Evolutionary conservation across 306 rosid genomes (phyloP).

Genomic region (Citrullus amarus): DNA sequence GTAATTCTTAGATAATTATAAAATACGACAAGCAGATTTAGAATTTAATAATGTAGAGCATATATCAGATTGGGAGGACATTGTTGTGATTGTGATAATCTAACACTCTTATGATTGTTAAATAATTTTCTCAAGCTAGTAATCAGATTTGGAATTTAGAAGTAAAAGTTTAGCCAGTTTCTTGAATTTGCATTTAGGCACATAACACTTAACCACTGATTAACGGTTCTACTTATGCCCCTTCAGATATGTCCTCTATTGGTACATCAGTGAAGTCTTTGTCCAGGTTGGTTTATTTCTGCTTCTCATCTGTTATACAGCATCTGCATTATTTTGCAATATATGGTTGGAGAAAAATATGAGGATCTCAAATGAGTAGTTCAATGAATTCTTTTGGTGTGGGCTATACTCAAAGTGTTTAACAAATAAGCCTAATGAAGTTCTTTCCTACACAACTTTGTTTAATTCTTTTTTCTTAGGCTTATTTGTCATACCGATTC

Average conservation of each 20-base stretch:
- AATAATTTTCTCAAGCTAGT: background rate
- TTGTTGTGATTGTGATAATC: background rate
- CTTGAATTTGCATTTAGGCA: background rate
- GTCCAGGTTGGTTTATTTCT: background rate
- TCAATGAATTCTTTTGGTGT: background rate
- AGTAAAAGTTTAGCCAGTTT: background rate
- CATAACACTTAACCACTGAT: background rate
- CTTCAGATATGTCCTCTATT: slow-evolving; percentile 38
- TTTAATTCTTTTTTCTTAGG: background rate
- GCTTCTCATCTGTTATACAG: background rate
- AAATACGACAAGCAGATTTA: background rate
- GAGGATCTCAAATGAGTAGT: background rate
- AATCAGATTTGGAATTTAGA: background rate
- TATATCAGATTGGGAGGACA: background rate
- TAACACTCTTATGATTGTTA: background rate
- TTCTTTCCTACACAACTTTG: background rate
- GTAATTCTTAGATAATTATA: background rate
- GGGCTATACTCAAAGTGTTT: background rate
- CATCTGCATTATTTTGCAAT: background rate
- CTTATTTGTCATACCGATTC: background rate
- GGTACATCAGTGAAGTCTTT: background rate
- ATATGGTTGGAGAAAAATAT: background rate
- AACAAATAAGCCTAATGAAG: background rate
- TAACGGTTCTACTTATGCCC: slow-evolving; percentile 15
- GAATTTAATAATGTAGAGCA: background rate